A percentile compares a stretch with the other conserved stretches of the same genome.
These are phyloP conservation scores for Taiozyma sp. DNA, from an alignment of 1,139 yeast genomes.

Conservation along the genomic window DNA sequence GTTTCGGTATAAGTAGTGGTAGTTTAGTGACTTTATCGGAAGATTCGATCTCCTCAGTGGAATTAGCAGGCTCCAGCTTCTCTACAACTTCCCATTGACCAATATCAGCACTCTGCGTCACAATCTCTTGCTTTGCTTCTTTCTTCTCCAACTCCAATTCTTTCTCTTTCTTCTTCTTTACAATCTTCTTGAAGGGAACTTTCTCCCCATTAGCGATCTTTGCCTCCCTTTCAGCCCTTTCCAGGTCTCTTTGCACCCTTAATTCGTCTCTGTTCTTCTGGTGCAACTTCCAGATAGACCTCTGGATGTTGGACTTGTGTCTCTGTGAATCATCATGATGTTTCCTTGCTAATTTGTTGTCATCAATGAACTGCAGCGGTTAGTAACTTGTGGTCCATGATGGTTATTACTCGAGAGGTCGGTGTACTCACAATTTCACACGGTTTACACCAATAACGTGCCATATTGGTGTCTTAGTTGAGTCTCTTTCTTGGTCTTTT, in stretches of 20 bases:
- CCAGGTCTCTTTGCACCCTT: not conserved
- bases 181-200: not conserved
- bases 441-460: constrained; percentile 39
- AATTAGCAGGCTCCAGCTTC: not conserved
- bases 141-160: not conserved
- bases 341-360: constrained; percentile 32
- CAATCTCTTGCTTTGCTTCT: not conserved
- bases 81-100: constrained; percentile 4
- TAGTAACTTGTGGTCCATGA: not conserved
- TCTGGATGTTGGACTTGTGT: constrained; percentile 29
- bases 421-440: constrained; percentile 33
- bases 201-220: not conserved
- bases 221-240: not conserved
- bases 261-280: constrained; percentile 25
- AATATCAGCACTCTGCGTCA: not conserved
- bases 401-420: too few relatives aligned
- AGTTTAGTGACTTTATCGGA: not conserved
- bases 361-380: constrained; percentile 35
- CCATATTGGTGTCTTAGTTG: constrained; percentile 23
- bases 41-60: not conserved
- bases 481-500: too few relatives aligned
- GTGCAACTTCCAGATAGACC: constrained; percentile 30
- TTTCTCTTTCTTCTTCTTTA: not conserved
- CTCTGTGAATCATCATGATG: constrained; percentile 36
- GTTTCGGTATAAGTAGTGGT: not conserved